Percentiles rank a stretch among this genome's conserved stretches.
These are phyloP conservation scores for Malassezia cuniculi DNA, from an alignment of 1,284 basidiomycete genomes.

Conservation along the genomic window DNA sequence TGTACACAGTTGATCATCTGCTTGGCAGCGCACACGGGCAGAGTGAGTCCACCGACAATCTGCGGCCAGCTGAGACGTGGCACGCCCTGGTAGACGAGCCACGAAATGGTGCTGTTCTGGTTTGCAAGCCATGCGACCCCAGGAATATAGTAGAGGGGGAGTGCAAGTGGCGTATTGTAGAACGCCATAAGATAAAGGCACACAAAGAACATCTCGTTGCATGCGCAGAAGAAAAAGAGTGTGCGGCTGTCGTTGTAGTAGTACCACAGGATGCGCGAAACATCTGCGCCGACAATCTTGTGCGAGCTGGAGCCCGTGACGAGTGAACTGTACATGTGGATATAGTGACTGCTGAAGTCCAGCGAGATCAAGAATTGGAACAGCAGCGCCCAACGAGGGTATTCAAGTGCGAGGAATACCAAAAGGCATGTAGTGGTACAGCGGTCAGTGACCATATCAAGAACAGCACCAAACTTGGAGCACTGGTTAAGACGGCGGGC, in stretches of 20 bases:
- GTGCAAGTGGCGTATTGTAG: constrained; percentile 48
- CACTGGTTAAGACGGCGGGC: constrained; percentile 76
- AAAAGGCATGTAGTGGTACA: constrained; percentile 91
- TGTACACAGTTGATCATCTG: constrained; percentile 93
- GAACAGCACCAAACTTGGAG: constrained; percentile 89
- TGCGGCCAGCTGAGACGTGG: constrained; percentile 64
- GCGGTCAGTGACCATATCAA: constrained; percentile 99
- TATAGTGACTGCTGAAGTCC: constrained; percentile 97
- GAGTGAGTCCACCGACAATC: constrained; percentile 56
- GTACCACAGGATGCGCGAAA: constrained; percentile 75
- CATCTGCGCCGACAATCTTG: constrained; percentile 78
- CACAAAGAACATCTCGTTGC: constrained; percentile 94
- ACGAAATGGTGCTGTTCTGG: constrained; percentile 1
- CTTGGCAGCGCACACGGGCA: constrained; percentile 67
- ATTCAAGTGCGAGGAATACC: constrained; percentile 81
- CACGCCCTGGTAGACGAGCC: constrained; percentile 24
- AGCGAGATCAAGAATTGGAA: constrained; percentile 94
- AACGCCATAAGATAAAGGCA: constrained; percentile 87
- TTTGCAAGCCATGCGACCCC: constrained; percentile 17
- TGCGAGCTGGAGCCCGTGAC: constrained; percentile 83
- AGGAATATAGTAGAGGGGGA: too few species aligned
- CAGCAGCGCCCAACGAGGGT: constrained; percentile 65
- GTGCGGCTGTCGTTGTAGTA: constrained; percentile 82
- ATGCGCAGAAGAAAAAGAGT: constrained; percentile 87
- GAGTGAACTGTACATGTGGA: constrained; percentile 99